These are phyloP conservation scores for Globisporangium alternatum DNA, from an alignment of 352 stramenopile species.

Conservation along the genomic window DNA sequence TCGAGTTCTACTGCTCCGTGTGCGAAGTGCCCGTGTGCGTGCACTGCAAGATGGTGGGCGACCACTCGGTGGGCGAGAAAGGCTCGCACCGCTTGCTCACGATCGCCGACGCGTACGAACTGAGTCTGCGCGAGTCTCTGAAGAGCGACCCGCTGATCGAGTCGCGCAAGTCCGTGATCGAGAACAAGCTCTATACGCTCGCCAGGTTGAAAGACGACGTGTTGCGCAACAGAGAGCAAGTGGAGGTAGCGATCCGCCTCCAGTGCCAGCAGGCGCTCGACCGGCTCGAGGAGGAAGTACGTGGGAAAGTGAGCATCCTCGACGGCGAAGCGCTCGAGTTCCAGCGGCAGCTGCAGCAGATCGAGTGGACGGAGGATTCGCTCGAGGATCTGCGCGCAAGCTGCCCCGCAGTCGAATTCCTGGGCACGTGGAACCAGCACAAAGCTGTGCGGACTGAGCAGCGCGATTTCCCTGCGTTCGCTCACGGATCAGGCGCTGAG, in stretches of 20 bases:
- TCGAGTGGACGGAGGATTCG: conserved; percentile 68
- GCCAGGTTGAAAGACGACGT: conserved; percentile 30
- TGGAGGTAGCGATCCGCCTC: conserved; percentile 44
- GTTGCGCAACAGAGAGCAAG: conserved; percentile 38
- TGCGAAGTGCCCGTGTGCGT: conserved; percentile 67
- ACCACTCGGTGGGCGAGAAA: conserved; percentile 79
- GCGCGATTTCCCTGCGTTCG: conserved; percentile 52
- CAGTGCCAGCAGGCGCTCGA: conserved; percentile 48
- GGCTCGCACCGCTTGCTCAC: conserved; percentile 61
- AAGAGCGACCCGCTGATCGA: conserved; percentile 61
- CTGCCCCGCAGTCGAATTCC: conserved; percentile 52
- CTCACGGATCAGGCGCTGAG: conserved; percentile 28
- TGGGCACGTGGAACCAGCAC: conserved; percentile 66
- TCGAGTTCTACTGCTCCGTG: conserved; percentile 76
- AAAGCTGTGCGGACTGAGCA: conserved; percentile 62
- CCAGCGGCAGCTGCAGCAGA: conserved; percentile 59
- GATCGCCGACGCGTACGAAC: conserved; percentile 65
- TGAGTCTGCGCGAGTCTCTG: conserved; percentile 58
- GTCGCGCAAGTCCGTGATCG: conserved; percentile 61
- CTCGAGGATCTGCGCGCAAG: conserved; percentile 47
- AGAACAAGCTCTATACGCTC: conserved; percentile 49
- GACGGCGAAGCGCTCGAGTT: conserved; percentile 61
- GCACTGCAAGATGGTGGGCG: conserved; percentile 80
- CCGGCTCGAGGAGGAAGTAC: conserved; percentile 39
- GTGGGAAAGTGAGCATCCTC: conserved; percentile 47